A percentile compares a stretch with the other conserved stretches of the same genome.
These are phyloP conservation scores for Cetradonia linearis DNA, from an alignment of 495 filamentous ascomycete species.

Conservation along the genomic window DNA sequence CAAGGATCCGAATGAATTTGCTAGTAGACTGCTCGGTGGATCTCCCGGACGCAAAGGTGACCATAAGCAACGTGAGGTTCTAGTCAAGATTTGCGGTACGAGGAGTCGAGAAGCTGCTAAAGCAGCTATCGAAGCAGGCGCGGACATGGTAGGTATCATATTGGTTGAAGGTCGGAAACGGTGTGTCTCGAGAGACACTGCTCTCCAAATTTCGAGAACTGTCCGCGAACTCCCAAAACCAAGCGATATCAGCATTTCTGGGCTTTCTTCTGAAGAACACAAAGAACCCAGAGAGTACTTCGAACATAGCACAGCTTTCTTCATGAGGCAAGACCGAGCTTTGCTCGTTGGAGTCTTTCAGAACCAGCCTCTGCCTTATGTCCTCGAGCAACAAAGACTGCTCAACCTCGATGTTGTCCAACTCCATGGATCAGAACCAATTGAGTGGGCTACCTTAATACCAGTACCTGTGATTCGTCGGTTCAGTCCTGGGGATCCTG, in stretches of 20 bases:
- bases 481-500: conserved; percentile 62
- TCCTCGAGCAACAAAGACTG: conserved; percentile 62
- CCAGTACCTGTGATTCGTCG: conserved; percentile 82
- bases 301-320: conserved; percentile 42
- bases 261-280: conserved; percentile 18
- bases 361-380: conserved; percentile 73
- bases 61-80: conserved; percentile 25
- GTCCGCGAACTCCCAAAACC: conserved; percentile 52
- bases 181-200: conserved; percentile 63
- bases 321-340: conserved; percentile 51
- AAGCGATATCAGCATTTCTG: conserved; percentile 25
- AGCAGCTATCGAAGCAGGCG: conserved; percentile 74
- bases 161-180: conserved; percentile 72
- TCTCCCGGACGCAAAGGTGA: conserved; percentile 5
- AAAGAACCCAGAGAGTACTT: conserved; percentile 47
- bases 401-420: conserved; percentile 85
- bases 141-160: conserved; percentile 89
- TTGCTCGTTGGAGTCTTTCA: conserved; percentile 90
- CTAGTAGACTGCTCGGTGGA: conserved; percentile 66
- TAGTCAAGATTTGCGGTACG: conserved; percentile 97
- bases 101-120: conserved; percentile 70
- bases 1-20: conserved; percentile 65
- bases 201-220: conserved; percentile 65
- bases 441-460: conserved; percentile 81
- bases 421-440: conserved; percentile 79